Base-by-base conservation (phyloP, 345 rosid species). In the Linum usitatissimum region DNA sequence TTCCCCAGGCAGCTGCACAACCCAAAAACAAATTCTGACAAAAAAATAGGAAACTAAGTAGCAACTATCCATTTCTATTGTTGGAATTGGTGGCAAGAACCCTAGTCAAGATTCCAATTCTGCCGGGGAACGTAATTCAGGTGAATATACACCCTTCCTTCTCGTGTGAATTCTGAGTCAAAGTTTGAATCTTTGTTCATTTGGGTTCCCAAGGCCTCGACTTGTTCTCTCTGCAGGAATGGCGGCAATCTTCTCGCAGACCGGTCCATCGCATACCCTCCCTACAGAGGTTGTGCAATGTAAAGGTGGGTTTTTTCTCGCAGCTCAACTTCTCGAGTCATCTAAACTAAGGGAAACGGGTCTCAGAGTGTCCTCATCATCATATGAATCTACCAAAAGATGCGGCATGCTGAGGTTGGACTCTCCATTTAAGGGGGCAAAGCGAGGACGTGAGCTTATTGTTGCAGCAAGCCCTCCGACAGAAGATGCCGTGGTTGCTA, bases 381-480 rank as follows among this genome's bases (percentile, higher is more conserved):
- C 74, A 23, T 59, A 70, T 72, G 60, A 71, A 12, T 68, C 77
- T 40, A 34, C 69, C 39, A 78, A 75, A 59, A 63, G 57, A 5
- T 10, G 66, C 56, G 71, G 6, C 55, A 13, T 57, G n/a, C 62
- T 74, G 36, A 68, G 62, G 63, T 48, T 74, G 34, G 77, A 70
- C 23, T 62, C 51, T 63, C 65, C 40, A 12, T 70, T 66, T 19
- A 6, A 66, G n/a, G 71, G 80, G 68, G 65, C 42, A 30, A 76
- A 63, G 70, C 80, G 94, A 81, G 82, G 83, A 53, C 55, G 70
- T 66, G 68, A 36, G 18, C 28, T 77, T 65, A 72, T 81, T 73
- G 94, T 90, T 72, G 91, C 90, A 42, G 94, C 96, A 4, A 93
- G 99, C 59, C 94, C 96, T 74, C 97, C 97, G 0, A 90, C 87